Conservation (phyloP, 257 asterid genomes). For the Capsicum rhomboideum region DNA sequence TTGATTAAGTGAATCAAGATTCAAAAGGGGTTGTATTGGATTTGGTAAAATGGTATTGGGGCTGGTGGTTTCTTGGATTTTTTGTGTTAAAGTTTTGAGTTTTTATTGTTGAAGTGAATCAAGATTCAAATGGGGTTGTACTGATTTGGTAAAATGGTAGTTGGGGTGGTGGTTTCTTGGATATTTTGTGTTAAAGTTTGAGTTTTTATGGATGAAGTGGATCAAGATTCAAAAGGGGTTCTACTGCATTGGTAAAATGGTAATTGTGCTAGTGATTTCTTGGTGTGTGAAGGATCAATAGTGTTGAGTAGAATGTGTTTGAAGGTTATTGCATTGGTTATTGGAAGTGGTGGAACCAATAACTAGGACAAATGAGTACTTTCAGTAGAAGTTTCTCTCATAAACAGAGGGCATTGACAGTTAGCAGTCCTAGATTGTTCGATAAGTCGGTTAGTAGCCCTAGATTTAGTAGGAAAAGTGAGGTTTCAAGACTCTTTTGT, state of each 20-base stretch:
- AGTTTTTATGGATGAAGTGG: not conserved
- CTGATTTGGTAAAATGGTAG: not conserved
- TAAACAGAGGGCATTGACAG: slow-evolving; percentile 39
- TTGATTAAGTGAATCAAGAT: not conserved
- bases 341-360: slow-evolving; percentile 16
- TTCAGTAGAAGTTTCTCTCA: slow-evolving; percentile 43
- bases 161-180: not conserved
- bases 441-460: slow-evolving; percentile 35
- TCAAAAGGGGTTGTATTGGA: not conserved
- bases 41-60: not conserved
- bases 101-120: not conserved
- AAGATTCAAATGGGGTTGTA: not conserved
- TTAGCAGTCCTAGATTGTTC: slow-evolving; percentile 43
- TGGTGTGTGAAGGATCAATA: not conserved
- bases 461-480: slow-evolving; percentile 31
- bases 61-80: not conserved
- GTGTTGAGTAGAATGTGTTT: not conserved
- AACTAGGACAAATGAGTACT: slow-evolving; percentile 27
- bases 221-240: not conserved
- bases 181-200: not conserved
- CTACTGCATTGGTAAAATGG: not conserved
- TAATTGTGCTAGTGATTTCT: not conserved
- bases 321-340: slow-evolving; percentile 1
- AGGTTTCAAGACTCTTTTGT: slow-evolving; percentile 28
- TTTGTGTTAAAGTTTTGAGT: not conserved